phyloP scores from a whole-genome alignment of 257 asterid species.

The Ehretia macrophylla region DNA sequence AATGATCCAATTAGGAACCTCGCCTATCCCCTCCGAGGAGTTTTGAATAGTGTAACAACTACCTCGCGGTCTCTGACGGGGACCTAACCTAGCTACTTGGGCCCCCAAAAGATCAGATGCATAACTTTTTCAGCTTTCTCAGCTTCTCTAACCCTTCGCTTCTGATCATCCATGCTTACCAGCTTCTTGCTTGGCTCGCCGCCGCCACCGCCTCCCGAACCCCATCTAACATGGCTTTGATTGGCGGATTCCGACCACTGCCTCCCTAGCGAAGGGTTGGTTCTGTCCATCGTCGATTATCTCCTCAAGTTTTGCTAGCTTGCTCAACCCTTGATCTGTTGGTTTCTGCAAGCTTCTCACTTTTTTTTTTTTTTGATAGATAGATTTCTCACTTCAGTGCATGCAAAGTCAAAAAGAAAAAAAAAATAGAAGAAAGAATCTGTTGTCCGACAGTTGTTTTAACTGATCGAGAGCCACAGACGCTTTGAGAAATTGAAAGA shows the following conservation, averaged over 20 bases:
- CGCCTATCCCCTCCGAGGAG: too few relatives aligned
- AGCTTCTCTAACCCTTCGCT: conserved; percentile 11
- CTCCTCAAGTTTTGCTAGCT: neutral
- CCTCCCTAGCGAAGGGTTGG: conserved; percentile 1
- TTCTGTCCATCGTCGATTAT: conserved; percentile 5
- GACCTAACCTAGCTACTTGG: too few relatives aligned
- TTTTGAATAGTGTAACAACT: too few relatives aligned
- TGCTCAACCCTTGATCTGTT: too few relatives aligned
- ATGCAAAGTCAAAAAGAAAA: neutral
- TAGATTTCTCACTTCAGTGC: too few relatives aligned
- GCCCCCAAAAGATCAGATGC: conserved; percentile 19
- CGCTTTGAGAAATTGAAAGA: too few relatives aligned
- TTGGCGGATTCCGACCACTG: conserved; percentile 5
- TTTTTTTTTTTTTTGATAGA: too few relatives aligned
- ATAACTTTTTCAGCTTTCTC: conserved; percentile 16
- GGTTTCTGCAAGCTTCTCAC: too few relatives aligned
- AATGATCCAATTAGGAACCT: too few relatives aligned
- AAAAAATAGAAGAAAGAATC: neutral
- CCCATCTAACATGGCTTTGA: neutral
- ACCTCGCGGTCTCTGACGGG: too few relatives aligned
- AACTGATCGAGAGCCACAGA: too few relatives aligned
- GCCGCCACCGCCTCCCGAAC: conserved; percentile 3
- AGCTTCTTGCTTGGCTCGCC: conserved; percentile 2
- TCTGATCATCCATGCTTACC: conserved; percentile 12
- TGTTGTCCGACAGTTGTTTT: neutral